These are phyloP conservation scores for Sphagnum magellanicum DNA, from an alignment of 228 moss, liverwort and hornwort species.

Conservation along the genomic window DNA sequence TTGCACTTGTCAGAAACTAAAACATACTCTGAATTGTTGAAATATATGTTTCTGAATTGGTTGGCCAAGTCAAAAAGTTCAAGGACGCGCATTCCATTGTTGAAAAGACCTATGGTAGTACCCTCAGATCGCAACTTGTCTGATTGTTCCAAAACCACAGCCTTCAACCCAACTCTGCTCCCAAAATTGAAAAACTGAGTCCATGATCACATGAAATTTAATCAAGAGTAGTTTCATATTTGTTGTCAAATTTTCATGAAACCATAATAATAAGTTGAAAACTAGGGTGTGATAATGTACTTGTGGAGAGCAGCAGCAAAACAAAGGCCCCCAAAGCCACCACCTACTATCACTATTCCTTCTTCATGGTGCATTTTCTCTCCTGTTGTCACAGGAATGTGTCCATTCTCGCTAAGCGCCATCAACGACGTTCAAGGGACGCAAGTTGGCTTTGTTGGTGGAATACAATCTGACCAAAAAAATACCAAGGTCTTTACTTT, in stretches of 20 bases:
- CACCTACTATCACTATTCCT: slow-evolving; percentile 5
- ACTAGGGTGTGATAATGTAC: not conserved
- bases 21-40: not conserved
- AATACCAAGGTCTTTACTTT: too few species aligned
- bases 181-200: too few species aligned
- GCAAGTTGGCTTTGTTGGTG: too few species aligned
- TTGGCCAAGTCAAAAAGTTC: not conserved
- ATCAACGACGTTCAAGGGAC: too few species aligned
- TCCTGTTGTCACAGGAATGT: too few species aligned
- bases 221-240: too few species aligned
- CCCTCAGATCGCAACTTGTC: slow-evolving; percentile 1
- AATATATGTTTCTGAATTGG: not conserved
- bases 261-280: too few species aligned
- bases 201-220: too few species aligned
- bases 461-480: too few species aligned
- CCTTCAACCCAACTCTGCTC: not conserved
- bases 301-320: slow-evolving; percentile 1
- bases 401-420: too few species aligned
- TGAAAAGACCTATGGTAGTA: not conserved
- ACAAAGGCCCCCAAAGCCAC: not conserved
- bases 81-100: not conserved
- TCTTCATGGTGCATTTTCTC: not conserved
- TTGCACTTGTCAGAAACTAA: not conserved
- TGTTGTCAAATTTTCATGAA: not conserved
- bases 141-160: slow-evolving; percentile 3